Base-by-base conservation (phyloP, 2,329 filamentous ascomycete species). In the Xylariaceae sp. region DNA sequence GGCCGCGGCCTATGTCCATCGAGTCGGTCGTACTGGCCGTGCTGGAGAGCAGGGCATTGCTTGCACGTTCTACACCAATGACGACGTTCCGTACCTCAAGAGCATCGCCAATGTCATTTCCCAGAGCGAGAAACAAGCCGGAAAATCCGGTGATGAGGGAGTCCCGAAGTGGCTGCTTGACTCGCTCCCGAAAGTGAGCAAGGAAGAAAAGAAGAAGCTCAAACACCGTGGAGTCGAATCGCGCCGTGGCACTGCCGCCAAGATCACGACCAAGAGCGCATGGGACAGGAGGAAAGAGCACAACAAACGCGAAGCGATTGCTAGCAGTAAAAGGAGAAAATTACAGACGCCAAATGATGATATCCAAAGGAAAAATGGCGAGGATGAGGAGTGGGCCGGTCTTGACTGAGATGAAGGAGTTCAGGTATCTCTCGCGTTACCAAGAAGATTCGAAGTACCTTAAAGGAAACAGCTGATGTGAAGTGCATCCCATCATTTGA, bases 61-160 rank as follows among this genome's bases (percentile, higher is more conserved):
- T 0, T 83, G 98, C 1, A 98, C 92, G 0, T 83, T 95, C 43
- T 98, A 95, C 63, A 97, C 90, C 0, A 88, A 92, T 60, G 92
- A 96, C 45, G 92, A 98, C 56, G 83, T 97, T 3, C 84, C 86
- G 0, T 88, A 74, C 41, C 78, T 98, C 41, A 94, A 90, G 67
- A 86, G 81, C 47, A 85, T 98, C 18, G 92, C 89, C 23, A 96
- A 96, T 55, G 86, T 97, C 23, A 95, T 98, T 48, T 78, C 85
- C 0, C 77, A 79, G 15, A 88, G 84, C 50, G 86, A 96, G 63
- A 85, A 80, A 61, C 74, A 88, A 54, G 73, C 74, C 2, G 73
- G 73, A 18, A 71, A 67, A 52, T 62, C 57, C 13, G 69, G 70
- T 0, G 70, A 73, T 16, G 73, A 75, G 0, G 76, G 75, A 2